These are phyloP conservation scores for Waltergamsia citrina DNA, from an alignment of 2,329 filamentous ascomycete species.

Conservation along the genomic window DNA sequence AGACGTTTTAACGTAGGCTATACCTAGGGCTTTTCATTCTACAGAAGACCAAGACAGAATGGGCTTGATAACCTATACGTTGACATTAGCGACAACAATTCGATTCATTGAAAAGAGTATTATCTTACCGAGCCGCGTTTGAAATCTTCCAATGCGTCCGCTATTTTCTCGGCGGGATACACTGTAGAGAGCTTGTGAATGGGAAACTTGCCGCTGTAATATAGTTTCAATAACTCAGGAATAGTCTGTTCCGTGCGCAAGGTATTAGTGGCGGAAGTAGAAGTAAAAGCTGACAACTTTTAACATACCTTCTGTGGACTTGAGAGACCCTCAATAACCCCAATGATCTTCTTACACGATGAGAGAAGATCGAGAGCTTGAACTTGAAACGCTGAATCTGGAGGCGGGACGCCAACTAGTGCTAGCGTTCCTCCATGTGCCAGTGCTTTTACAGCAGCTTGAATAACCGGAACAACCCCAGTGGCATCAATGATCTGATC, in stretches of 20 bases:
- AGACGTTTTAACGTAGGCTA: too few species aligned
- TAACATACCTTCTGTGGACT: constrained; percentile 8
- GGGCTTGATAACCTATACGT: constrained; percentile 4
- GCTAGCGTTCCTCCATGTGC: constrained; percentile 14
- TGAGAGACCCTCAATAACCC: constrained; percentile 13
- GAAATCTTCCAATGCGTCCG: constrained; percentile 1
- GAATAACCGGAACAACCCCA: constrained; percentile 10
- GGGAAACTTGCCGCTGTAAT: constrained; percentile 1
- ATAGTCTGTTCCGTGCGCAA: background rate
- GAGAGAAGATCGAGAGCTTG: constrained; percentile 12
- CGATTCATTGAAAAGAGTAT: background rate
- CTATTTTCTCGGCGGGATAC: constrained; percentile 1
- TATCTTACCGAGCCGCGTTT: constrained; percentile 1
- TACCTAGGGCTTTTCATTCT: background rate
- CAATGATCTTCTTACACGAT: constrained; percentile 14
- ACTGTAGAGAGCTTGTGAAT: constrained; percentile 2
- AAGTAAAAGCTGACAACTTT: background rate
- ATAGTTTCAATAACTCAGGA: background rate
- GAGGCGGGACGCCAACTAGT: constrained; percentile 14
- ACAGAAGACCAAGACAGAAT: constrained; percentile 2
- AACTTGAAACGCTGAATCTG: constrained; percentile 9
- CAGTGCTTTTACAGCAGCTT: constrained; percentile 10
- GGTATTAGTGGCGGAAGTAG: background rate
- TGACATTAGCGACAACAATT: background rate
- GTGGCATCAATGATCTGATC: constrained; percentile 18